Conservation (phyloP, 2,329 filamentous ascomycete genomes). For the Penicillium sp. region DNA sequence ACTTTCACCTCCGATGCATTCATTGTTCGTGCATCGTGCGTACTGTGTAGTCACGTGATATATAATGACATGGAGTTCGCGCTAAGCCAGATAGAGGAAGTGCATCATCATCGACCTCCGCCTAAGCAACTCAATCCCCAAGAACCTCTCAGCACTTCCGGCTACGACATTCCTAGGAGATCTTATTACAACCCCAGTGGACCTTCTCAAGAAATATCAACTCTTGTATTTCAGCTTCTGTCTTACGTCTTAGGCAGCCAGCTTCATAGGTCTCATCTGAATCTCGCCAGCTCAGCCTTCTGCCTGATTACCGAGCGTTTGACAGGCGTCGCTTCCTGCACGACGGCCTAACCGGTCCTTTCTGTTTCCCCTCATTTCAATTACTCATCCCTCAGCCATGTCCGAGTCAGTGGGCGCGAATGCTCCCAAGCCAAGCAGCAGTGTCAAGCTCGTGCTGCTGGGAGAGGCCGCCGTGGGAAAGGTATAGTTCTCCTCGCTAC, state of each 20-base stretch:
- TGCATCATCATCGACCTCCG: conserved; percentile 26
- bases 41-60: conserved; percentile 26
- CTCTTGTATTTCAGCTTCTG: conserved; percentile 13
- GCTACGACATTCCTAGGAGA: conserved; percentile 4
- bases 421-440: conserved; percentile 93
- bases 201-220: background rate
- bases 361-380: background rate
- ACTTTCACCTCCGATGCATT: background rate
- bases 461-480: conserved; percentile 98
- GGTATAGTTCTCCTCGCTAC: conserved; percentile 53
- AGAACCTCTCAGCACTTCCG: conserved; percentile 2
- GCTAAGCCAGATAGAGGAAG: conserved; percentile 27
- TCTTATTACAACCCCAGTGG: conserved; percentile 7
- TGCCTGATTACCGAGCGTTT: conserved; percentile 25
- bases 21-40: background rate
- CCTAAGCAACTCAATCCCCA: conserved; percentile 9
- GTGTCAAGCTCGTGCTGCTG: conserved; percentile 97
- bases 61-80: conserved; percentile 13
- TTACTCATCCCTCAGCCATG: conserved; percentile 50
- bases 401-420: conserved; percentile 66
- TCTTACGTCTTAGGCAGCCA: conserved; percentile 19
- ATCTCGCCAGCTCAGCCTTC: conserved; percentile 22
- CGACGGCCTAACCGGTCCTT: conserved; percentile 28
- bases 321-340: conserved; percentile 26
- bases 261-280: conserved; percentile 23